Conservation (phyloP, 331 rosid species). For the Rosa hybrid region DNA sequence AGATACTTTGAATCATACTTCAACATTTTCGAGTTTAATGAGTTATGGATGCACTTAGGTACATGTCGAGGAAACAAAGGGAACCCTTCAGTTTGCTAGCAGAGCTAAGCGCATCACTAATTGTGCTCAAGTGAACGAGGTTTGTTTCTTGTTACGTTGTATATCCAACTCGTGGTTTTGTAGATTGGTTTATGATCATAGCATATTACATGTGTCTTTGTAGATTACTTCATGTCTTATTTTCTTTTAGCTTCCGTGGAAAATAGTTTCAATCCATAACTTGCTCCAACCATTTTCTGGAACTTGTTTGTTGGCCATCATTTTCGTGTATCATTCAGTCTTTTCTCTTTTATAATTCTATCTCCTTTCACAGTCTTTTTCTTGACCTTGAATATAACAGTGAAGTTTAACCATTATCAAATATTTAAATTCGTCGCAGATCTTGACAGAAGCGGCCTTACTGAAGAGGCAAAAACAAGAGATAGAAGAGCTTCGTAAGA, state of each 20-base stretch:
- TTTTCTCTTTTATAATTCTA: neutral
- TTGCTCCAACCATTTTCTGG: neutral
- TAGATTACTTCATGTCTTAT: neutral
- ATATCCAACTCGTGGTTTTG: neutral
- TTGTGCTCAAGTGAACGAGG: conserved; percentile 97
- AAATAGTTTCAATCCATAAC: neutral
- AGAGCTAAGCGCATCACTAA: conserved; percentile 95
- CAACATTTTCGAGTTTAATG: conserved; percentile 7
- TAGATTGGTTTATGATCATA: neutral
- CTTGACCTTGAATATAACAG: neutral
- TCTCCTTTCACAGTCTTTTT: neutral
- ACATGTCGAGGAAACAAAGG: conserved; percentile 92
- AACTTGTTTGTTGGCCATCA: neutral
- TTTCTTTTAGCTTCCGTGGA: neutral
- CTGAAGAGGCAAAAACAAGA: conserved; percentile 89
- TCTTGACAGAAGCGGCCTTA: conserved; percentile 91
- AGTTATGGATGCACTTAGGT: conserved; percentile 41
- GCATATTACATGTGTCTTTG: neutral
- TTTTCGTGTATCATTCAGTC: neutral
- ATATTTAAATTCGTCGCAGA: conserved; percentile 41
- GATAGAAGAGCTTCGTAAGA: conserved; percentile 83
- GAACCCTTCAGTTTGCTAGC: conserved; percentile 97
- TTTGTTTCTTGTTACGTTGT: conserved; percentile 27
- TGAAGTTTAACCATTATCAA: neutral
- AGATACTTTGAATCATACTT: neutral